These are phyloP conservation scores for Croton setiger DNA, from an alignment of 441 rosid species.

Conservation along the genomic window DNA sequence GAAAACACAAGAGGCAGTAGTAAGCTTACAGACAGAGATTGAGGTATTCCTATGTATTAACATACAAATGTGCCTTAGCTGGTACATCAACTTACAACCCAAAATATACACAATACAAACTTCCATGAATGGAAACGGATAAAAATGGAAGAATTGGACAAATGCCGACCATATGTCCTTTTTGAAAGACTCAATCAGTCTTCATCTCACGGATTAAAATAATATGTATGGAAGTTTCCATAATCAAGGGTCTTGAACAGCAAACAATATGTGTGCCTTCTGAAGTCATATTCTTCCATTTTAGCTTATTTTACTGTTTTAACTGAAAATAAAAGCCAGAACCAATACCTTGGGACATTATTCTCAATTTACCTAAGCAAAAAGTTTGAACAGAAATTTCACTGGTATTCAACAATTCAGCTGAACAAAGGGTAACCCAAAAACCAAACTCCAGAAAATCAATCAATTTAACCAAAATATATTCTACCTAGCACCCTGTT, in stretches of 20 bases:
- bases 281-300: background rate
- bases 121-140: background rate
- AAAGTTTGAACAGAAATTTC: background rate
- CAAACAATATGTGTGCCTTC: background rate
- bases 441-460: background rate
- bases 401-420: background rate
- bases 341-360: background rate
- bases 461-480: background rate
- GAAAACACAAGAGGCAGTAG: background rate
- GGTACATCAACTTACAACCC: background rate
- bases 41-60: background rate
- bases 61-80: background rate
- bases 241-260: background rate
- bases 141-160: background rate
- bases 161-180: background rate
- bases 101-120: background rate
- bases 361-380: background rate
- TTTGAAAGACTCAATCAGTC: background rate
- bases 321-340: background rate
- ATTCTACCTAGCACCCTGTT: background rate
- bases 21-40: background rate
- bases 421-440: background rate
- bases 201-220: no score
- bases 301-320: background rate
- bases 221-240: background rate